Percentiles rank a stretch among this genome's conserved stretches.
Evolutionary conservation across 768 basidiomycete species (phyloP).

Genomic region (Hypholoma fasciculare): DNA sequence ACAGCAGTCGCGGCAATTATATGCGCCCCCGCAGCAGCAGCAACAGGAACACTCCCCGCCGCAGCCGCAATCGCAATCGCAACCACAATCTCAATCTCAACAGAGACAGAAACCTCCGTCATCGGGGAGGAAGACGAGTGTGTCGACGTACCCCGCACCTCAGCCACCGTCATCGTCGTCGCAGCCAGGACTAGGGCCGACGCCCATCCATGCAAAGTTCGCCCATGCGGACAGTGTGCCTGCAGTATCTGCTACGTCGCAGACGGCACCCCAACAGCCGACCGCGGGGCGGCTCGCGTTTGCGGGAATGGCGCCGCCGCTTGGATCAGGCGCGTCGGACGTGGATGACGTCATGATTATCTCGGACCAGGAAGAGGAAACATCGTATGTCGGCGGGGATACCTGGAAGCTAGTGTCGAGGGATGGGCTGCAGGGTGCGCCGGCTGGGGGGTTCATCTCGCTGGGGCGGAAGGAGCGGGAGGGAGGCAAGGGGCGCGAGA

Average conservation of each 20-base stretch:
- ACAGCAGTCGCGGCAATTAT: background rate
- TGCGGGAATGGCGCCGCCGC: background rate
- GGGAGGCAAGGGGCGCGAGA: slow-evolving; percentile 20
- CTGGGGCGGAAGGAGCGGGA: slow-evolving; percentile 20
- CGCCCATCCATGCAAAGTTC: background rate
- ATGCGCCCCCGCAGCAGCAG: too few relatives aligned
- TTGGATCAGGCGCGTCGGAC: slow-evolving; percentile 30
- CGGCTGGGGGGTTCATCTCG: slow-evolving; percentile 17
- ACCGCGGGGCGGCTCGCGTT: too few relatives aligned
- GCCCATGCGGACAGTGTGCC: background rate
- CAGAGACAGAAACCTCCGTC: background rate
- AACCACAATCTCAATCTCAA: background rate
- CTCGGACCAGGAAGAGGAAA: slow-evolving; percentile 50
- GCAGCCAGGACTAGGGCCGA: background rate
- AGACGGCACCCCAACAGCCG: background rate
- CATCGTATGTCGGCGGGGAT: slow-evolving; percentile 36
- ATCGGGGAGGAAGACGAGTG: background rate
- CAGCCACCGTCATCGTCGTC: background rate
- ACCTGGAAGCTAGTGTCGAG: slow-evolving; percentile 53
- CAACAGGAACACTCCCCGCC: too few relatives aligned
- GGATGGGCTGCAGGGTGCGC: slow-evolving; percentile 3
- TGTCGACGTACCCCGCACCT: background rate
- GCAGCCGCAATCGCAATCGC: background rate
- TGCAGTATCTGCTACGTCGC: slow-evolving; percentile 5
- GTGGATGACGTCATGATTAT: slow-evolving; percentile 45